Conservation (phyloP, 2,329 filamentous ascomycete genomes). For the Beauveria australis region DNA sequence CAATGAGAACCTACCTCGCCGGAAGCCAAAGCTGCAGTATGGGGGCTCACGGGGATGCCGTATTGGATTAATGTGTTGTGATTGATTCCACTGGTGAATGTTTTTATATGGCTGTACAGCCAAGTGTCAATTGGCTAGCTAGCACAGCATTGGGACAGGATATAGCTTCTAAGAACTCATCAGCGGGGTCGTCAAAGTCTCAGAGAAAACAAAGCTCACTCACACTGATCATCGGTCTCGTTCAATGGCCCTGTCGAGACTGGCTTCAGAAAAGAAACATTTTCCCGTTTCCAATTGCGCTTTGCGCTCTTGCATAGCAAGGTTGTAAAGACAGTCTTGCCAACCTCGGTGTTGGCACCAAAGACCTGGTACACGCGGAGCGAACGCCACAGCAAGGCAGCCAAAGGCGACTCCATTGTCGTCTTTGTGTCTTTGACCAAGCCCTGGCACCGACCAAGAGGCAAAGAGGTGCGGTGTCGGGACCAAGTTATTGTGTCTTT, state of each 20-base stretch:
- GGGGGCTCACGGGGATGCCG: conserved; percentile 66
- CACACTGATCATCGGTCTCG: conserved; percentile 64
- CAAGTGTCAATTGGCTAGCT: neutral
- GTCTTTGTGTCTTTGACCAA: neutral
- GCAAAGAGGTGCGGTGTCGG: neutral
- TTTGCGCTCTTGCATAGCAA: conserved; percentile 57
- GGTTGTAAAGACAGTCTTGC: conserved; percentile 75
- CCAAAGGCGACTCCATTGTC: conserved; percentile 36
- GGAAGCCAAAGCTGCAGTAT: conserved; percentile 54
- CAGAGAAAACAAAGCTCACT: conserved; percentile 18
- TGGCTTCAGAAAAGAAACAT: conserved; percentile 65
- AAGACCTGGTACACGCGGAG: conserved; percentile 68
- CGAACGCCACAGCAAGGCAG: conserved; percentile 58
- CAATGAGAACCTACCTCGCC: conserved; percentile 29
- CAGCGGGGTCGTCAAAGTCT: neutral
- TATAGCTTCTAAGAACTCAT: neutral
- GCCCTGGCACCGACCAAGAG: neutral
- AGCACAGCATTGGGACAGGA: neutral
- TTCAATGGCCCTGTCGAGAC: conserved; percentile 65
- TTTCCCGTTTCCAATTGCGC: conserved; percentile 34
- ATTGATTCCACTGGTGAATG: conserved; percentile 43
- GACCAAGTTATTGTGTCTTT: neutral
- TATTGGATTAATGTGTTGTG: conserved; percentile 61
- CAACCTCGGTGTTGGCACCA: conserved; percentile 76
- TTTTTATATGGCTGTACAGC: conserved; percentile 50